Conservation (phyloP, 805 yeast species). For the Candida montana region DNA sequence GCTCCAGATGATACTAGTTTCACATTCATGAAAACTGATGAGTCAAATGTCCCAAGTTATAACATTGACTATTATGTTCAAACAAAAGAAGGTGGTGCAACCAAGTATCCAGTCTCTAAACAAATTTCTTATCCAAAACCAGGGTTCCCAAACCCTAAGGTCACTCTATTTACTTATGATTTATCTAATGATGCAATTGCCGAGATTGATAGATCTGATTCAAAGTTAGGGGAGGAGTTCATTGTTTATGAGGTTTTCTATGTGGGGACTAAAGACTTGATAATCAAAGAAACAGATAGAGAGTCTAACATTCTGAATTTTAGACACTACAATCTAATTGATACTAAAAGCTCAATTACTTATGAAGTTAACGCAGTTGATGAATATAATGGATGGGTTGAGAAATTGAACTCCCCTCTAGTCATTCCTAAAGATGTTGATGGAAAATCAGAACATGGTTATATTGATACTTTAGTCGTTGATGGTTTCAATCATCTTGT, state of each 20-base stretch:
- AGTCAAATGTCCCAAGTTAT: slow-evolving; percentile 63
- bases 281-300: slow-evolving; percentile 60
- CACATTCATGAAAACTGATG: slow-evolving; percentile 62
- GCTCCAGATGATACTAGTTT: slow-evolving; percentile 64
- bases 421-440: slow-evolving; percentile 46
- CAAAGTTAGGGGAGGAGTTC: slow-evolving; percentile 36
- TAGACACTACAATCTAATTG: slow-evolving; percentile 35
- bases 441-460: slow-evolving; percentile 44
- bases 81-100: slow-evolving; percentile 31
- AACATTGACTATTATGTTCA: slow-evolving; percentile 71
- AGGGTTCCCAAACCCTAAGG: slow-evolving; percentile 70
- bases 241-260: slow-evolving; percentile 65
- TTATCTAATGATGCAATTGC: slow-evolving; percentile 26
- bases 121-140: slow-evolving; percentile 77
- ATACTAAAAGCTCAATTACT: slow-evolving; percentile 31
- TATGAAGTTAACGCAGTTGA: slow-evolving; percentile 40
- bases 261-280: slow-evolving; percentile 46
- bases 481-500: slow-evolving; percentile 72
- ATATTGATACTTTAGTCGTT: slow-evolving; percentile 70
- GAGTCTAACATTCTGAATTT: slow-evolving; percentile 59
- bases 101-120: slow-evolving; percentile 53
- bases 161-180: slow-evolving; percentile 44
- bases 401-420: slow-evolving; percentile 55
- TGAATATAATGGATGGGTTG: slow-evolving; percentile 68
- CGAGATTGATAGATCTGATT: slow-evolving; percentile 24